Conservation (phyloP, 805 yeast genomes). For the Monosporozyma aerobia region DNA sequence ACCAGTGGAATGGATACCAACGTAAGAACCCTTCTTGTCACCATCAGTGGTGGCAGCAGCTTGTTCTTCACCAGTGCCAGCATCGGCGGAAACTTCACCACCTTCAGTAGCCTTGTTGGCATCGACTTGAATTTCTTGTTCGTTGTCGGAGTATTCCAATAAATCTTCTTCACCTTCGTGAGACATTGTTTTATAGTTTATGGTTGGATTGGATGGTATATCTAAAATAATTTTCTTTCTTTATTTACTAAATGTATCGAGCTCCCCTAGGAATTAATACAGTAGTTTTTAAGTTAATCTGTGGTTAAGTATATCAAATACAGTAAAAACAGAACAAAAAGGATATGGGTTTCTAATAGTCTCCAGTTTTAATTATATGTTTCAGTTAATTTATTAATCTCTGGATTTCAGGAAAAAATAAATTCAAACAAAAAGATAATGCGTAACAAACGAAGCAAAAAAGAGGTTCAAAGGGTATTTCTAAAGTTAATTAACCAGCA, state of each 20-base stretch:
- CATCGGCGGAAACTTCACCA: constrained; percentile 16
- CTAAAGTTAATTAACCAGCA: not conserved
- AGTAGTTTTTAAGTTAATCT: not conserved
- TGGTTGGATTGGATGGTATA: not conserved
- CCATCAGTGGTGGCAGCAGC: constrained; percentile 44
- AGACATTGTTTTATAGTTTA: constrained; percentile 43
- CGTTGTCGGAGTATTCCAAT: constrained; percentile 97
- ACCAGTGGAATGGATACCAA: constrained; percentile 96
- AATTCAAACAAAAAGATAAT: not conserved
- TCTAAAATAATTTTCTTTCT: not conserved
- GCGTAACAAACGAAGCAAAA: not conserved
- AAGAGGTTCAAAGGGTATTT: not conserved
- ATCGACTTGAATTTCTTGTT: constrained; percentile 74
- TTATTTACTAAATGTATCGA: not conserved
- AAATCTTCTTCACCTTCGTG: constrained; percentile 99
- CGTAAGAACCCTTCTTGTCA: constrained; percentile 93
- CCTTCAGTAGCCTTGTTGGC: constrained; percentile 37
- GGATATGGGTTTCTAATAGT: not conserved
- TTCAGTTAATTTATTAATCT: not conserved
- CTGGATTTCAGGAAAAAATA: not conserved
- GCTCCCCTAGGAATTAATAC: constrained; percentile 1
- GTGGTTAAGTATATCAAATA: not conserved
- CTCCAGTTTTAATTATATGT: not conserved
- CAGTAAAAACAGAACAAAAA: not conserved
- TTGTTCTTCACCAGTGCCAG: constrained; percentile 24